Conservation (phyloP, 2,329 filamentous ascomycete species). For the Eutypa lata region DNA sequence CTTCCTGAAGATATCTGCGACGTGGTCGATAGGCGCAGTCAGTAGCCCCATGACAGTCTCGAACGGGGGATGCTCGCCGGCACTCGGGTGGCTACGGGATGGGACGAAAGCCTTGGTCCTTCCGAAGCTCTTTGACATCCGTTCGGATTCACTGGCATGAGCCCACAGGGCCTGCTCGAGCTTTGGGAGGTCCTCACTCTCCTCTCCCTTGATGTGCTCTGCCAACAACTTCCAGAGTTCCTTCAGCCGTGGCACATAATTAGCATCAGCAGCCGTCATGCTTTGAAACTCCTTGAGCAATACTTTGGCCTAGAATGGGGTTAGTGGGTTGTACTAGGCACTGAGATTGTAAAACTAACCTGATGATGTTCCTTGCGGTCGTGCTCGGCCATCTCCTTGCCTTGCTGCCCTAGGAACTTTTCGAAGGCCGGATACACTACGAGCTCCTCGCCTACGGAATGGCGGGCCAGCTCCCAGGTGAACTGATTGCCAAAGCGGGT, state of each 20-base stretch:
- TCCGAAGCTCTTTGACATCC: slow-evolving; percentile 40
- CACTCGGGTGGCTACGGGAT: slow-evolving; percentile 47
- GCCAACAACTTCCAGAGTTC: slow-evolving; percentile 40
- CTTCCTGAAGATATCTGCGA: too few relatives aligned
- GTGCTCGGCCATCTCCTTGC: slow-evolving; percentile 45
- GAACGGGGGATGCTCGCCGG: slow-evolving; percentile 51
- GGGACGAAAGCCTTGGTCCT: slow-evolving; percentile 54
- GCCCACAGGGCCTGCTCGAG: slow-evolving; percentile 41
- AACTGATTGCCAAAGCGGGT: slow-evolving; percentile 44
- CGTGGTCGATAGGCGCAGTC: too few relatives aligned
- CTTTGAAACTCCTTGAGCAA: too few relatives aligned
- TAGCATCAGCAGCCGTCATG: too few relatives aligned
- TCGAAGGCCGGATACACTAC: slow-evolving; percentile 54
- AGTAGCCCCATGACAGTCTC: slow-evolving; percentile 54
- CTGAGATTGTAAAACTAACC: slow-evolving; percentile 27
- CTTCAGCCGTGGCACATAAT: too few relatives aligned
- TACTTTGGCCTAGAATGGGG: slow-evolving; percentile 44
- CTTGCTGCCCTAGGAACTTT: slow-evolving; percentile 42
- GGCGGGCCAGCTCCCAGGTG: slow-evolving; percentile 46
- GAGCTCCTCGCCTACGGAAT: slow-evolving; percentile 46
- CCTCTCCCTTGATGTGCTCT: slow-evolving; percentile 49
- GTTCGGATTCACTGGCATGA: slow-evolving; percentile 32
- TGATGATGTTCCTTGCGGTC: slow-evolving; percentile 46
- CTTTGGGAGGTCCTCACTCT: slow-evolving; percentile 43
- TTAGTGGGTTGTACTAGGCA: too few relatives aligned